A percentile compares a stretch with the other conserved stretches of the same genome.
phyloP scores from a whole-genome alignment of 2,329 filamentous ascomycete genomes.

The Macroventuria anomochaeta region DNA sequence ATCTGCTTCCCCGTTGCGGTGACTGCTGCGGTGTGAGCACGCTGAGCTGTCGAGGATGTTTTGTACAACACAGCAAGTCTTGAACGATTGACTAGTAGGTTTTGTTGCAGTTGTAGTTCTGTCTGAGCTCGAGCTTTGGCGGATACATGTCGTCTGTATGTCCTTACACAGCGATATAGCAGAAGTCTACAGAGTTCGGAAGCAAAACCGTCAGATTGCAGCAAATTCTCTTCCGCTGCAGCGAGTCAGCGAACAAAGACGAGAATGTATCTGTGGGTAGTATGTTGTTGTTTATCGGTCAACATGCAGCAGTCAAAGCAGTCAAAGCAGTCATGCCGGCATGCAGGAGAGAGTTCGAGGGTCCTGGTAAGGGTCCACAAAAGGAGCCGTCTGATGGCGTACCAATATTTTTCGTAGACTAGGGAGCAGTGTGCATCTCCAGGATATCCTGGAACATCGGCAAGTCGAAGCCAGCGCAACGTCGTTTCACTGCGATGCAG shows the following conservation, averaged over 20 bases:
- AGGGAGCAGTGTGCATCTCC: slow-evolving; percentile 9
- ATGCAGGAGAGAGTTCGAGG: slow-evolving; percentile 5
- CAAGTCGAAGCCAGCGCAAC: slow-evolving; percentile 3
- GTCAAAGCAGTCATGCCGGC: slow-evolving; percentile 14
- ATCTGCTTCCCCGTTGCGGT: slow-evolving; percentile 28
- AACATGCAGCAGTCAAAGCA: slow-evolving; percentile 14
- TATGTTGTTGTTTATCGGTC: slow-evolving; percentile 12
- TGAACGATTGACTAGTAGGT: slow-evolving; percentile 14
- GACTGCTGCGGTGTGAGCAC: slow-evolving; percentile 26
- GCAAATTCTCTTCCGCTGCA: background rate
- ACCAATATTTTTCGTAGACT: slow-evolving; percentile 11
- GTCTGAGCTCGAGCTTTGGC: slow-evolving; percentile 3
- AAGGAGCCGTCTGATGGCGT: slow-evolving; percentile 14
- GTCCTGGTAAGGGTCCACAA: slow-evolving; percentile 12
- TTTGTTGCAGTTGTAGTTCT: background rate
- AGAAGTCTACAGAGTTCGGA: background rate
- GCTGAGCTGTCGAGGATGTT: slow-evolving; percentile 21
- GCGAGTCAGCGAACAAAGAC: slow-evolving; percentile 5
- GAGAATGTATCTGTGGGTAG: background rate
- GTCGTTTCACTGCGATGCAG: slow-evolving; percentile 6
- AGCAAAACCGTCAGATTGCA: background rate
- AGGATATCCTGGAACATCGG: slow-evolving; percentile 12
- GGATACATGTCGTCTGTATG: background rate
- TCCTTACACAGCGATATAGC: background rate
- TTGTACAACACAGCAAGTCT: slow-evolving; percentile 13